Evolutionary conservation across 2,329 filamentous ascomycete species (phyloP), one percentile per base, ranked within the genome.

Genomic region (Colletotrichum acutatum): DNA sequence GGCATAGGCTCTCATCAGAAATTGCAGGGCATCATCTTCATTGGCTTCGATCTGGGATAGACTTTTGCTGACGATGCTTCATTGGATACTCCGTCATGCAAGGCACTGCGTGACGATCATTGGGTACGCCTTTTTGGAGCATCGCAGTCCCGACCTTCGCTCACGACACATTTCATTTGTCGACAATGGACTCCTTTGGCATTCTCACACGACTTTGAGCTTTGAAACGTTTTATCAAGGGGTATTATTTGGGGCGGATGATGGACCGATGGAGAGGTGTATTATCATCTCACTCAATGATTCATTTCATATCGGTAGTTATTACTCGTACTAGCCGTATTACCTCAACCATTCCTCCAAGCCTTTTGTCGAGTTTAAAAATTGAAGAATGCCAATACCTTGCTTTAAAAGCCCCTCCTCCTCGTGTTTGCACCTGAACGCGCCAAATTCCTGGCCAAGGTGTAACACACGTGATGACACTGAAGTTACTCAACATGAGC

Each of bases 1-100:
- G 11, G 19, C 46, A 28, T 49, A 73, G 66, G 49, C 24, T 62
- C 30, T 70, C 42, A 61, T 72, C 70, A 54, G 71, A 66, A 56
- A 65, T 52, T 71, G 71, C 19, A 58, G 34, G 53, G 59, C 34
- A 26, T 56, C 42, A 11, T 52, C 9, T 5, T 66, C 28, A 64
- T 61, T 66, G 59, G 71, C 19, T 61, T 62, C 19, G 30, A 22
- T 30, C 37, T 34, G 12, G 46, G 30, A 73, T 66, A 73, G 57
- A 65, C 56, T 70, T 30, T 52, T 22, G 68, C 60, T 32, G 60
- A 28, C 60, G 66, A 61, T 61, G 66, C 60, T 71, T 61, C 49
- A 66, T 66, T 66, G 66, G 66, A 62, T 19, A 32, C 46, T 14
- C 5, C 26, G 14, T 19, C 42, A 53, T 30, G 60, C 56, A 71